These are phyloP conservation scores for Chenopodium suecicum DNA, from an alignment of 148 eudicot genomes.

Conservation along the genomic window DNA sequence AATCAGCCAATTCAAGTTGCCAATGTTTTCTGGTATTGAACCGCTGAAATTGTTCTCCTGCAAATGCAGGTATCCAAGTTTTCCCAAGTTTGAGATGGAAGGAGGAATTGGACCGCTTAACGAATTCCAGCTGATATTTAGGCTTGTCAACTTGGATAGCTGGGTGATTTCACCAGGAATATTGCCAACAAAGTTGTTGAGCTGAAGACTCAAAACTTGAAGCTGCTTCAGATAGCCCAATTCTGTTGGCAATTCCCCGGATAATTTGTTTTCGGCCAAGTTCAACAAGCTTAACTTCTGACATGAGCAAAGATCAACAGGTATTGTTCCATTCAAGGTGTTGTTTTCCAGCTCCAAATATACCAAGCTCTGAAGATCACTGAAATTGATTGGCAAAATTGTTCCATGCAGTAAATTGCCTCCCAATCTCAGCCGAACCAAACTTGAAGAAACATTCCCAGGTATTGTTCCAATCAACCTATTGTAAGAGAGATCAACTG, in stretches of 20 bases:
- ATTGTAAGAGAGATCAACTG: conserved; percentile 62
- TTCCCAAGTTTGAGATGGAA: conserved; percentile 47
- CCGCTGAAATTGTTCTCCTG: conserved; percentile 61
- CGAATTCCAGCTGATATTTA: conserved; percentile 62
- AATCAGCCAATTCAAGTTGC: conserved; percentile 35
- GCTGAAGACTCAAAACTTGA: conserved; percentile 57
- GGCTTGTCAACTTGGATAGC: conserved; percentile 39
- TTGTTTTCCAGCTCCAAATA: conserved; percentile 73
- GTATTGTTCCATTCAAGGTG: conserved; percentile 51
- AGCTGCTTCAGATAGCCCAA: conserved; percentile 50
- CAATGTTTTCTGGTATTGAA: conserved; percentile 45
- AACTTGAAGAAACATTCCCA: conserved; percentile 34
- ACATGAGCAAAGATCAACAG: conserved; percentile 53
- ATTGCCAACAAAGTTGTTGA: conserved; percentile 48
- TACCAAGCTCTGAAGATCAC: conserved; percentile 35
- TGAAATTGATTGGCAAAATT: conserved; percentile 39
- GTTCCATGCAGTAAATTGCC: conserved; percentile 48
- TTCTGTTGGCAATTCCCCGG: conserved; percentile 44
- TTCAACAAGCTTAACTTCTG: conserved; percentile 49
- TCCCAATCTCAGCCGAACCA: conserved; percentile 68
- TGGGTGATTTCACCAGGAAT: conserved; percentile 53
- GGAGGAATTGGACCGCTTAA: conserved; percentile 59
- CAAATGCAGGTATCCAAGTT: conserved; percentile 56
- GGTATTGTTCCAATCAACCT: conserved; percentile 54
- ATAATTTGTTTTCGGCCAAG: conserved; percentile 54